These are phyloP conservation scores for Aspergillus sp. DNA, from an alignment of 2,329 filamentous ascomycete genomes.

Conservation along the genomic window DNA sequence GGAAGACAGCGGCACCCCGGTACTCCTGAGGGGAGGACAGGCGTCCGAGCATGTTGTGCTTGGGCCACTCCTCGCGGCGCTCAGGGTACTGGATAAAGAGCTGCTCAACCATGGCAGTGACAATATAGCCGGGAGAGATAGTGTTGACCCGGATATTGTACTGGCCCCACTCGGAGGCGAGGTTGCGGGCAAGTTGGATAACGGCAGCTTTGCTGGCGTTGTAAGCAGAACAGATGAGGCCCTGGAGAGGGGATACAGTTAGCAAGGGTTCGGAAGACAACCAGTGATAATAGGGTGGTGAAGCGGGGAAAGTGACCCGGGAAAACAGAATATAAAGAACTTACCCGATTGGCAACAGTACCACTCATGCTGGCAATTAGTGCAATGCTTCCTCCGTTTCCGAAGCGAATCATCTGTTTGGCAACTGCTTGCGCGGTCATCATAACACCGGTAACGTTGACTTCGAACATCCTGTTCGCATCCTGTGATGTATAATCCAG, in stretches of 20 bases:
- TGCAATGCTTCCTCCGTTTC: conserved; percentile 60
- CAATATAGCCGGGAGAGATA: conserved; percentile 49
- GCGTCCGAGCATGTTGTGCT: conserved; percentile 78
- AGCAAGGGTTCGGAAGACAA: not conserved
- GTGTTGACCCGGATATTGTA: conserved; percentile 52
- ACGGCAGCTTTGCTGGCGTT: conserved; percentile 51
- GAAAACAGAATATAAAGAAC: conserved; percentile 8
- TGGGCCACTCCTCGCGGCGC: conserved; percentile 78
- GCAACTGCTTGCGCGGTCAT: conserved; percentile 65
- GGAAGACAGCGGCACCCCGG: conserved; percentile 54
- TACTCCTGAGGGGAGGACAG: conserved; percentile 69
- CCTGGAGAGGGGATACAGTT: conserved; percentile 28
- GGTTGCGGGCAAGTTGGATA: conserved; percentile 48
- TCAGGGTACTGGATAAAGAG: conserved; percentile 64
- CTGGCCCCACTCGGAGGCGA: conserved; percentile 50
- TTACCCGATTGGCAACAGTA: conserved; percentile 54
- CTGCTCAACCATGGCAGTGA: conserved; percentile 47
- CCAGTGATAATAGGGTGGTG: not conserved
- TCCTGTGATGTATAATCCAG: conserved; percentile 71
- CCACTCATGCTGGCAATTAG: conserved; percentile 65
- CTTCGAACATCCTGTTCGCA: conserved; percentile 62
- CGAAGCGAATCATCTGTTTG: conserved; percentile 63
- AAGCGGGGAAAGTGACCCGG: conserved; percentile 2
- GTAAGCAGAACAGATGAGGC: conserved; percentile 50
- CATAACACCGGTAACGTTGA: conserved; percentile 62